These are phyloP conservation scores for Potentilla sterilis DNA, from an alignment of 306 rosid genomes.

Conservation along the genomic window DNA sequence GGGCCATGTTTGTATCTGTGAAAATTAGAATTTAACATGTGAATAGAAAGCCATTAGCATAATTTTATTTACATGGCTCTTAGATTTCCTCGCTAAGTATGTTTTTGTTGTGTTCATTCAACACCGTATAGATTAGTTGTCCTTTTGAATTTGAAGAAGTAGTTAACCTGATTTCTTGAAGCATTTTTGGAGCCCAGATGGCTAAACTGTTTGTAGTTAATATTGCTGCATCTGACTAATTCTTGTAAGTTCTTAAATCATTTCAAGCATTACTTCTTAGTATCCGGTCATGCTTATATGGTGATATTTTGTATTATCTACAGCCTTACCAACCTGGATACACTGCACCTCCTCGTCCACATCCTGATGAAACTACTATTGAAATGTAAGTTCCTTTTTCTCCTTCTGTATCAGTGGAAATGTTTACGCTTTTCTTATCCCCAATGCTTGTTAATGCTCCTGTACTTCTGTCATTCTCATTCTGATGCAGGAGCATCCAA, in stretches of 20 bases:
- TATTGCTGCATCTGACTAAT: background rate
- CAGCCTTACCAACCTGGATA: constrained; percentile 87
- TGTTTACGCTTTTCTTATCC: constrained; percentile 8
- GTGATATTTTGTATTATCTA: constrained; percentile 26
- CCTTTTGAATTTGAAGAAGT: background rate
- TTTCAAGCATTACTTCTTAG: background rate
- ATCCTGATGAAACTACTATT: constrained; percentile 85
- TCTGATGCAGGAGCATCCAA: background rate
- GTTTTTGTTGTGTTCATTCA: background rate
- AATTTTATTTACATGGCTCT: background rate
- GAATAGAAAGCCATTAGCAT: background rate
- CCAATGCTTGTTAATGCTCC: background rate
- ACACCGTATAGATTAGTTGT: background rate
- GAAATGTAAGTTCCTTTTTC: constrained; percentile 56
- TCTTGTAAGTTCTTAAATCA: background rate
- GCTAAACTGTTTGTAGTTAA: background rate
- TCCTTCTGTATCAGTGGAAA: background rate
- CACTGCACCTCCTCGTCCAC: constrained; percentile 83
- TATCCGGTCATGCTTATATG: background rate
- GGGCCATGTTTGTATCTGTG: background rate
- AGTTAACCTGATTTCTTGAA: background rate
- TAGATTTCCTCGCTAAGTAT: background rate
- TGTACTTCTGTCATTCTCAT: background rate
- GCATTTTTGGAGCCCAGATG: background rate
- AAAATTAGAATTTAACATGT: background rate